Evolutionary conservation across 306 rosid genomes (phyloP), one percentile per base, ranked within the genome.

Genomic region (Casuarina equisetifolia): DNA sequence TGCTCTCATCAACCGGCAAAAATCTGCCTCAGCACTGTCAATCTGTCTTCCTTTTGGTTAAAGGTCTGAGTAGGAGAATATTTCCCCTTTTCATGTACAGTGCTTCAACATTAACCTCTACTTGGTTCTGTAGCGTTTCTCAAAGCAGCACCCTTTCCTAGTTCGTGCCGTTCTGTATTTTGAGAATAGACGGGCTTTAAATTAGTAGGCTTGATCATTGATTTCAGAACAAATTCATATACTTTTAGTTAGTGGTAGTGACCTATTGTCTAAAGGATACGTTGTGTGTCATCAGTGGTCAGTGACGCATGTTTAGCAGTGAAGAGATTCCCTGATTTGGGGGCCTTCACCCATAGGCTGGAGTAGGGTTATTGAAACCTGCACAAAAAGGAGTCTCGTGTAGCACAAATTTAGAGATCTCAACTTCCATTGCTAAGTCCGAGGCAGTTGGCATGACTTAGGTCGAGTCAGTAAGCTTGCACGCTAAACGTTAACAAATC

Each of bases 1-100:
- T 85, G 69, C 83, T 82, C 82, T 80, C 91, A 48, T 70, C 72
- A 38, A 71, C 85, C 81, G 71, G 83, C 90, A 83, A 72, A 66
- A 38, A 36, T 51, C 46, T 32, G 36, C 74, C 3, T n/a, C 43
- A 48, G 12, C 61, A 57, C 81, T 73, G 68, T 42, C 53, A 49
- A 32, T 10, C 73, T n/a, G 64, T 45, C 78, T 69, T 69, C n/a
- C 46, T 17, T 73, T 55, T 11, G 39, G 70, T 15, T 63, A 25
- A 78, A 76, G 68, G n/a, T 64, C 73, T 74, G 10, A 71, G 52
- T 57, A 77, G 3, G 42, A 75, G 83, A 88, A 79, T 87, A 52
- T 87, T 77, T 70, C 82, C 86, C 62, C 81, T 61, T 79, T 49
- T 63, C 76, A 44, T 44, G 48, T 44, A 44, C 32, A 25, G 32